These are phyloP conservation scores for Immersiporthe knoxdaviesiana DNA, from an alignment of 2,329 filamentous ascomycete species.

Conservation along the genomic window DNA sequence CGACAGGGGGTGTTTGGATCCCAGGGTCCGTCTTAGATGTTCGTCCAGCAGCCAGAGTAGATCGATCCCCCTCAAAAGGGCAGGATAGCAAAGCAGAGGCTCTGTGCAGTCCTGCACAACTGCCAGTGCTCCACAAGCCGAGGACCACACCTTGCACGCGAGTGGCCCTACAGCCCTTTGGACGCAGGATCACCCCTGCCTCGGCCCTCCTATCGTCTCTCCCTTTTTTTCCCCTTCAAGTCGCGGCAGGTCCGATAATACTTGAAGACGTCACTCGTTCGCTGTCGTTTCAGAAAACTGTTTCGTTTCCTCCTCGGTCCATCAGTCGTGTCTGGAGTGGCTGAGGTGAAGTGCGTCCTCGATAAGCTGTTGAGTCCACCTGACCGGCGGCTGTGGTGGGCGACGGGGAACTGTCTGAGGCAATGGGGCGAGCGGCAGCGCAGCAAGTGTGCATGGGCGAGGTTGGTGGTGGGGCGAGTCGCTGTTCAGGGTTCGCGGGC, in stretches of 20 bases:
- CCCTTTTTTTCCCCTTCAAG: constrained; percentile 8
- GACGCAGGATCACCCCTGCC: constrained; percentile 12
- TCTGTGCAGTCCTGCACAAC: constrained; percentile 3
- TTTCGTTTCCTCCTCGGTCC: background rate
- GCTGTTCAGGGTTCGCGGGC: background rate
- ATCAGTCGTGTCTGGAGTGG: background rate
- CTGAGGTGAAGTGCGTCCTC: background rate
- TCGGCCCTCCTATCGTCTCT: constrained; percentile 4
- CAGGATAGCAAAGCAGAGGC: background rate
- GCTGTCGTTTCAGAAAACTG: background rate
- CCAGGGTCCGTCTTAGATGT: background rate
- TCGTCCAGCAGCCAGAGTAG: background rate
- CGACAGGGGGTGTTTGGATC: too few species aligned
- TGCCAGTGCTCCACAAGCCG: constrained; percentile 5
- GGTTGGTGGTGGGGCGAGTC: background rate
- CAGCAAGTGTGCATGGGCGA: background rate
- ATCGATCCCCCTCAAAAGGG: background rate
- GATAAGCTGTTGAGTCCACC: background rate
- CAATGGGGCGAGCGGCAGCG: background rate
- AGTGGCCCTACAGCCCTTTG: constrained; percentile 8
- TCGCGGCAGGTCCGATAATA: constrained; percentile 5
- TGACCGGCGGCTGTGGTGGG: constrained; percentile 6
- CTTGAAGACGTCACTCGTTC: constrained; percentile 4
- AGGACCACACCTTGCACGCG: constrained; percentile 10
- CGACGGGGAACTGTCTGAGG: constrained; percentile 11